Base-by-base conservation (phyloP, 1,284 basidiomycete species). In the Sanghuangporus sanghuang region DNA sequence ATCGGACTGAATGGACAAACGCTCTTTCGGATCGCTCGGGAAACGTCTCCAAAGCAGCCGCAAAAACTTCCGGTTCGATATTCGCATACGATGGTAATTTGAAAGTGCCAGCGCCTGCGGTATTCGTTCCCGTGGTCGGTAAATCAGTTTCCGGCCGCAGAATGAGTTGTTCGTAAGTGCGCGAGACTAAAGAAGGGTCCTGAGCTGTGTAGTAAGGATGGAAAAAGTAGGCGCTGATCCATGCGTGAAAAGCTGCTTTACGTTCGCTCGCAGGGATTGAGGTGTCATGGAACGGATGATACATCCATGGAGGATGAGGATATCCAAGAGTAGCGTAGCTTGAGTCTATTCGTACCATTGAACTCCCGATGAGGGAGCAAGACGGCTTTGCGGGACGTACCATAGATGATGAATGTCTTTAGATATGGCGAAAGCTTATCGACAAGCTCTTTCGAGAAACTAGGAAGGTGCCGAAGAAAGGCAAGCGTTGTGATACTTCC, bases 401-500 rank as follows among this genome's bases (percentile, higher is more conserved):
- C 62, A 32, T 63, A 63, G 1, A 63, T 53, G 57, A 63, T 40
- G 40, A 59, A 50, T 6, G 38, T 63, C 40, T 40, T 59, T 7
- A 63, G 48, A 38, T 58, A 59, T 14, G 38, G 38, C 49, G 38
- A 6, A 48, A 63, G 57, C 32, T 53, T 59, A 9, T 12, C 39
- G 16, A 53, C 18, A 6, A 63, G 3, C 11, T 42, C 57, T 12
- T 36, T 36, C 12, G 62, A 48, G 27, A 52, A 63, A 23, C 44
- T 46, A 12, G 42, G 23, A n/a, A 59, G 39, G 39, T 63, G 57
- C 6, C 57, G 40, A 12, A 59, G 48, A 35, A 59, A 55, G 2
- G 62, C 54, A 12, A 63, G 56, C 11, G 62, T 59, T 9, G 32
- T 53, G 38, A 66, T 32, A 21, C 64, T 66, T 14, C 67, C 67